Percentiles rank a stretch among this genome's conserved stretches.
phyloP scores from a whole-genome alignment of 768 basidiomycete genomes.

The Mrakia gelida region DNA sequence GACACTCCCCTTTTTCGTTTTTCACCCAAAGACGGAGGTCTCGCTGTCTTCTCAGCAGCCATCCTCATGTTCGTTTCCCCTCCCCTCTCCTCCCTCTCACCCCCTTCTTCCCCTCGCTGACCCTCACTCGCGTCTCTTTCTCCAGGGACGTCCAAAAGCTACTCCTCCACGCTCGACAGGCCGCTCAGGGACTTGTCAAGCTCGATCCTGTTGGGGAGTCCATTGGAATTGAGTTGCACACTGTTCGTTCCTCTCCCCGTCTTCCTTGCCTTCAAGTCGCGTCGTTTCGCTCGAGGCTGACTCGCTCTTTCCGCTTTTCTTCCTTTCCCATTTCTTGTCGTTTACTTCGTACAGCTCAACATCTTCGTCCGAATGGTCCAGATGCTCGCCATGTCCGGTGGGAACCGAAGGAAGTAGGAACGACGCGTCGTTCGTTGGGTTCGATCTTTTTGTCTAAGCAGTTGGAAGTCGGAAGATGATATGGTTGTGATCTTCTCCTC shows the following conservation, averaged over 20 bases:
- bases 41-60: slow-evolving; percentile 81
- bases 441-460: too few species aligned
- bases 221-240: slow-evolving; percentile 72
- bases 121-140: background rate
- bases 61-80: slow-evolving; percentile 58
- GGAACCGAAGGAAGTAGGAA: slow-evolving; percentile 51
- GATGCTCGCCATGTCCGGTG: slow-evolving; percentile 62
- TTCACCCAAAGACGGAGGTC: slow-evolving; percentile 57
- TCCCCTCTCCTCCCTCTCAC: background rate
- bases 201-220: slow-evolving; percentile 75
- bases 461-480: background rate
- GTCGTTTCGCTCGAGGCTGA: background rate
- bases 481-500: background rate
- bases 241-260: slow-evolving; percentile 43
- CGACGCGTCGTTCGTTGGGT: background rate
- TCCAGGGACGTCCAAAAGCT: slow-evolving; percentile 72
- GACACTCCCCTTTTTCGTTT: slow-evolving; percentile 37
- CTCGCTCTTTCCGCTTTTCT: background rate
- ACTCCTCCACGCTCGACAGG: slow-evolving; percentile 63
- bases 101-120: background rate
- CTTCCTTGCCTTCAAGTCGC: background rate
- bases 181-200: slow-evolving; percentile 61
- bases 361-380: slow-evolving; percentile 82
- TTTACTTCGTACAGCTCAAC: slow-evolving; percentile 34
- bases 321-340: background rate